These are phyloP conservation scores for Cucurbita pepo DNA, from an alignment of 306 rosid genomes.

Conservation along the genomic window DNA sequence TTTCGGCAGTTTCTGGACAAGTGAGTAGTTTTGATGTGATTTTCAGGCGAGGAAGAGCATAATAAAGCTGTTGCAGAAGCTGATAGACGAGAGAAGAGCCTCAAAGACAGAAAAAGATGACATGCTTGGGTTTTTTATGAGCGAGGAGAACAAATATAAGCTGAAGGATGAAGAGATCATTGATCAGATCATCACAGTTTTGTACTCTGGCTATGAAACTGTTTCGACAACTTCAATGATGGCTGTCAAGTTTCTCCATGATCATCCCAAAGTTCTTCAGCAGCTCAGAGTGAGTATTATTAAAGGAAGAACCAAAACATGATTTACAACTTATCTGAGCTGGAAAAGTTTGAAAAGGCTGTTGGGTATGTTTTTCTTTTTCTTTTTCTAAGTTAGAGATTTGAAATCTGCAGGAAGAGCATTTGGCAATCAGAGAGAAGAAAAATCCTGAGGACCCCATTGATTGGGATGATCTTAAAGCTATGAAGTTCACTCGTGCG, in stretches of 20 bases:
- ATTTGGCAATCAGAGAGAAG: slow-evolving; percentile 58
- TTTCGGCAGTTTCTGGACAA: no score
- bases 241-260: slow-evolving; percentile 89
- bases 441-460: slow-evolving; percentile 59
- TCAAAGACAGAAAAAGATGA: slow-evolving; percentile 41
- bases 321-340: neutral
- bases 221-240: slow-evolving; percentile 99
- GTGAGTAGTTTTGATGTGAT: neutral
- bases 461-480: slow-evolving; percentile 52
- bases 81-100: slow-evolving; percentile 51
- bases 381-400: neutral
- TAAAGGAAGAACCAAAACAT: neutral
- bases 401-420: slow-evolving; percentile 45
- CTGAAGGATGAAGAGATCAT: slow-evolving; percentile 70
- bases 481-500: slow-evolving; percentile 89
- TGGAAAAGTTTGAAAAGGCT: neutral
- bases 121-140: slow-evolving; percentile 61
- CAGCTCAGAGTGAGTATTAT: slow-evolving; percentile 70
- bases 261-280: slow-evolving; percentile 72
- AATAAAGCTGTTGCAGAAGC: slow-evolving; percentile 32
- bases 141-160: slow-evolving; percentile 39
- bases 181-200: slow-evolving; percentile 59
- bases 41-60: slow-evolving; percentile 79
- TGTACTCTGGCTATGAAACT: slow-evolving; percentile 94
- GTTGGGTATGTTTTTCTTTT: neutral